A percentile compares a stretch with the other conserved stretches of the same genome.
Conservation (phyloP, 2,329 filamentous ascomycete genomes). For the Aspergillus sojae region DNA sequence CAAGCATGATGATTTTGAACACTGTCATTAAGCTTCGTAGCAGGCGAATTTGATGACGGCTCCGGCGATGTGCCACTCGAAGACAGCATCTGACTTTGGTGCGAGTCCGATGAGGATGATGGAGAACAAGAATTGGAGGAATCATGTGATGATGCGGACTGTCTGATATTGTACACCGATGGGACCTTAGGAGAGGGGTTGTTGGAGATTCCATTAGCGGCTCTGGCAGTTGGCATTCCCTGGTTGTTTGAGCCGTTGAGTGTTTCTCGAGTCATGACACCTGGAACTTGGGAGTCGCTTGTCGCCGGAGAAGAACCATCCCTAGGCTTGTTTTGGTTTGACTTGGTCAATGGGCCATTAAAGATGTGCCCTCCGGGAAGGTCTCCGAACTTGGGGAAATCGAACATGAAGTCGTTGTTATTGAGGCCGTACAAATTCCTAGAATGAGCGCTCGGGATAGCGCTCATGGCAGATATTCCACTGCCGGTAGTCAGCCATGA, state of each 20-base stretch:
- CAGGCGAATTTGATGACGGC: constrained; percentile 46
- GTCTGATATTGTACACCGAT: constrained; percentile 24
- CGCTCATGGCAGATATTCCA: constrained; percentile 51
- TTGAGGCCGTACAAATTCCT: constrained; percentile 60
- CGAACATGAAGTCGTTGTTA: constrained; percentile 87
- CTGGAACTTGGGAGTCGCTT: constrained; percentile 28
- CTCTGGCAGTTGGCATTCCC: constrained; percentile 8
- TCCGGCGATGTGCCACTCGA: constrained; percentile 55
- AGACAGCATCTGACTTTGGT: constrained; percentile 46
- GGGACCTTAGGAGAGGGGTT: constrained; percentile 14
- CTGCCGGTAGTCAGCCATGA: constrained; percentile 59
- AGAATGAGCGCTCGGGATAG: constrained; percentile 49
- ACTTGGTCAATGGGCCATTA: constrained; percentile 44
- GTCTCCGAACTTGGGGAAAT: constrained; percentile 91
- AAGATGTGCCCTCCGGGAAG: constrained; percentile 61
- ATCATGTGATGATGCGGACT: constrained; percentile 26
- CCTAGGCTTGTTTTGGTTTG: constrained; percentile 34
- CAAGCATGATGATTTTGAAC: constrained; percentile 31
- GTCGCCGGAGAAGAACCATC: constrained; percentile 29
- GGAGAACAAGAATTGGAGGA: constrained; percentile 51
- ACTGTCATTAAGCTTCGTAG: constrained; percentile 36
- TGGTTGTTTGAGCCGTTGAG: constrained; percentile 17
- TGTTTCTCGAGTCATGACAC: constrained; percentile 33
- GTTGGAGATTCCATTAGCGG: constrained; percentile 16
- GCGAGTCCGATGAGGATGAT: constrained; percentile 52